Evolutionary conservation across 768 basidiomycete genomes (phyloP).

Genomic region (Neoboletus subvelutipes): DNA sequence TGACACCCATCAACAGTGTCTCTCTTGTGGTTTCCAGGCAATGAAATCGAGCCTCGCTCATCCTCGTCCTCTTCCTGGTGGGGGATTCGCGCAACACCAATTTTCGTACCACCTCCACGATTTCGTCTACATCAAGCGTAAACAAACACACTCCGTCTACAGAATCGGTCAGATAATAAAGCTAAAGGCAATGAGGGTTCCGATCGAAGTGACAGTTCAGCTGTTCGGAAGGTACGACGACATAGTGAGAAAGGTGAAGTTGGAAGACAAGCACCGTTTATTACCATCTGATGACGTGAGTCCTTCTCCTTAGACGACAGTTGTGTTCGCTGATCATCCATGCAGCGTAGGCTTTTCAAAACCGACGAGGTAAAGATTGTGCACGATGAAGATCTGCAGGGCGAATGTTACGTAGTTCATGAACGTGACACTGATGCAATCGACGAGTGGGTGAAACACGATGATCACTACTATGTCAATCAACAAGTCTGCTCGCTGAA

Average conservation of each 20-base stretch:
- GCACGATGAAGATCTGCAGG: slow-evolving; percentile 45
- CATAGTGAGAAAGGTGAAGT: slow-evolving; percentile 26
- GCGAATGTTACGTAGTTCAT: slow-evolving; percentile 51
- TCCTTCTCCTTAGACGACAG: neutral
- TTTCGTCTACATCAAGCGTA: slow-evolving; percentile 55
- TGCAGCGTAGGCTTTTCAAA: slow-evolving; percentile 41
- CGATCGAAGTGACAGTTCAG: slow-evolving; percentile 37
- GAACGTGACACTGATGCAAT: slow-evolving; percentile 33
- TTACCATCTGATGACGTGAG: slow-evolving; percentile 46
- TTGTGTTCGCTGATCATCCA: slow-evolving; percentile 10
- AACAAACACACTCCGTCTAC: slow-evolving; percentile 32
- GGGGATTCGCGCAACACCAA: slow-evolving; percentile 43
- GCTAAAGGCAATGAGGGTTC: slow-evolving; percentile 30
- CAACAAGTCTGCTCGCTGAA: slow-evolving; percentile 25
- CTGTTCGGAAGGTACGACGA: slow-evolving; percentile 49
- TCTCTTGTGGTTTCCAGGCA: slow-evolving; percentile 44
- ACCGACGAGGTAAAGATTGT: slow-evolving; percentile 30
- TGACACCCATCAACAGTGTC: slow-evolving; percentile 42
- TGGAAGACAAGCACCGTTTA: slow-evolving; percentile 11
- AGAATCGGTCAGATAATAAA: slow-evolving; percentile 56
- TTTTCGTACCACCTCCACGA: slow-evolving; percentile 56
- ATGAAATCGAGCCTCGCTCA: slow-evolving; percentile 24
- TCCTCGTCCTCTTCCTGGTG: slow-evolving; percentile 29
- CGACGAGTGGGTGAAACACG: slow-evolving; percentile 44
- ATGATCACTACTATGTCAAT: slow-evolving; percentile 61